Base-by-base conservation (phyloP, 441 rosid species). In the Eutrema salsugineum region DNA sequence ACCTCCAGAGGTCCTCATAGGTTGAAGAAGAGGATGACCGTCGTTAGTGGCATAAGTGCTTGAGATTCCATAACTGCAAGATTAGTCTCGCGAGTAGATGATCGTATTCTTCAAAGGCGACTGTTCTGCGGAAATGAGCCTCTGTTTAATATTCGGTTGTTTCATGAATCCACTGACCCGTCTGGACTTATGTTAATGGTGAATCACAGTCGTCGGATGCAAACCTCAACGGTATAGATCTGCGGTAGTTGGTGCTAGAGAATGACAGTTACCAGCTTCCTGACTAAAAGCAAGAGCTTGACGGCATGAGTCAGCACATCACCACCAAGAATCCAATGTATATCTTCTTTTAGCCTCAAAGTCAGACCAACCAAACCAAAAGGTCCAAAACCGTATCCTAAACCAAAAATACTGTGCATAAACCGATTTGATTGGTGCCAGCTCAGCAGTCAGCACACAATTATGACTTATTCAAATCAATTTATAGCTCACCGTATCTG, bases 61-160 rank as follows among this genome's bases (percentile, higher is more conserved):
- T 62, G 85, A 68, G 33, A 70, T 65, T 35, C 44, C 32, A 56
- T 65, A 84, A 0, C 71, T 55, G 40, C 70, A 63, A 40, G 86
- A 76, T 48, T 86, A 78, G 80, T 78, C 59, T 86, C 91, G 0
- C 80, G 88, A 40, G 63, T 83, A 66, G 81, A 85, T 22, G 87
- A 65, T 56, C 67, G 78, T 44, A 85, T 82, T 80, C 95, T 87
- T 79, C 91, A 87, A 54, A 85, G 90, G 10, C 83, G 86, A 71
- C 73, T 80, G 64, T 81, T 92, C 75, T 80, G 83, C n/a, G n/a
- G n/a, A n/a, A n/a, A n/a, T n/a, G n/a, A n/a, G n/a, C n/a, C n/a
- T n/a, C n/a, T n/a, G n/a, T n/a, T n/a, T n/a, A n/a, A n/a, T n/a
- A n/a, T n/a, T n/a, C n/a, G n/a, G n/a, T n/a, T n/a, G n/a, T n/a